phyloP scores from a whole-genome alignment of 768 basidiomycete species.

The Calocybe cyanea region DNA sequence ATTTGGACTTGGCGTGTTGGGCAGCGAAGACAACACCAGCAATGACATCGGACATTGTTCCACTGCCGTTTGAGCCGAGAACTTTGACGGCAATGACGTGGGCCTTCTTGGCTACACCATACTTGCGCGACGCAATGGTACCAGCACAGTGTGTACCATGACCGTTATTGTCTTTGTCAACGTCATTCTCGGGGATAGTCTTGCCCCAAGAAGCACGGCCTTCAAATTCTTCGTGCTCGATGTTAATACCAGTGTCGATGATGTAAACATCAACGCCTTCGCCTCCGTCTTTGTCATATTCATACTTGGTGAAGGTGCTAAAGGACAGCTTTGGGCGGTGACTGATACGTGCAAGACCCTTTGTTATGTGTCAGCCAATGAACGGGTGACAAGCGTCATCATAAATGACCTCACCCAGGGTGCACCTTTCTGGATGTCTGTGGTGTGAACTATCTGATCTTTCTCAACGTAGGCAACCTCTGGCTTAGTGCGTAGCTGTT shows the following conservation, averaged over 20 bases:
- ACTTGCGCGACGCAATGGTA: conserved; percentile 90
- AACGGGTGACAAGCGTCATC: neutral
- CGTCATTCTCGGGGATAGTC: conserved; percentile 82
- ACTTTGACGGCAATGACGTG: conserved; percentile 90
- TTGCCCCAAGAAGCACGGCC: conserved; percentile 92
- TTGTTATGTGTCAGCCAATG: conserved; percentile 16
- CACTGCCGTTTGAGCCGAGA: conserved; percentile 90
- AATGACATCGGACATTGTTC: conserved; percentile 93
- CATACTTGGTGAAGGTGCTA: conserved; percentile 81
- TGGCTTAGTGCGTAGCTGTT: conserved; percentile 75
- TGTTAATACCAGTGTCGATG: conserved; percentile 88
- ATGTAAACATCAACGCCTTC: conserved; percentile 92
- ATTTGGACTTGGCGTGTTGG: conserved; percentile 46
- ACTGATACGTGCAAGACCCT: conserved; percentile 96
- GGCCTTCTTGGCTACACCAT: conserved; percentile 95
- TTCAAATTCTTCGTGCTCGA: conserved; percentile 80
- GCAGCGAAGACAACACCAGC: conserved; percentile 84
- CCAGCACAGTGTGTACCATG: conserved; percentile 96
- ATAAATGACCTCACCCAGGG: conserved; percentile 80
- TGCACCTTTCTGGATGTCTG: conserved; percentile 64
- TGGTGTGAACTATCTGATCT: conserved; percentile 88
- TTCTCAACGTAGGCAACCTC: conserved; percentile 92
- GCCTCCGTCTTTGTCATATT: conserved; percentile 68
- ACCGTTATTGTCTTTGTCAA: conserved; percentile 90
- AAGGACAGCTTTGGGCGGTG: conserved; percentile 77